phyloP scores from a whole-genome alignment of 176 grass and related monocot species.

The Bothriochloa decipiens region DNA sequence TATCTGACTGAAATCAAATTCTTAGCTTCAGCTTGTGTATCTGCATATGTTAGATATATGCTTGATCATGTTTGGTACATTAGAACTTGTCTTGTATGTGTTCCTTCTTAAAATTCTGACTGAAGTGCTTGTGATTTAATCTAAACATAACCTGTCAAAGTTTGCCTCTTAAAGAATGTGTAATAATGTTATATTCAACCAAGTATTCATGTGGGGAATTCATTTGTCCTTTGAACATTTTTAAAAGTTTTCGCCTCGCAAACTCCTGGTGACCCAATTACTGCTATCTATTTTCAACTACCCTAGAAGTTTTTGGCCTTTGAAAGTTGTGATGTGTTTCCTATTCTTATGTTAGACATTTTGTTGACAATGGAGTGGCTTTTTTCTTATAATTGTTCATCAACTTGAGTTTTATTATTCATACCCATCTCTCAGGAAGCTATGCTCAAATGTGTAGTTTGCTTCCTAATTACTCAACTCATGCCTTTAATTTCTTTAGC shows the following conservation, averaged over 20 bases:
- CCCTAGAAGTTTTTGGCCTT: background rate
- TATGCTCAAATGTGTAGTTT: background rate
- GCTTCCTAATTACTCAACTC: background rate
- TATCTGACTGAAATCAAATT: background rate
- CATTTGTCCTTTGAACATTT: background rate
- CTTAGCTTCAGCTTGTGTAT: background rate
- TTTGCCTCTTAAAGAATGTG: background rate
- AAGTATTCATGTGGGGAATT: constrained; percentile 6
- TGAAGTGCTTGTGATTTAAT: no score
- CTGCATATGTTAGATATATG: background rate
- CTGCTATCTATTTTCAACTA: background rate
- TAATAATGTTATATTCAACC: background rate
- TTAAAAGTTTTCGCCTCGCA: background rate
- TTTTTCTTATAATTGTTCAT: background rate
- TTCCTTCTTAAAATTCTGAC: background rate
- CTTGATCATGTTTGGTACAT: background rate
- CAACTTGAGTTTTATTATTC: background rate
- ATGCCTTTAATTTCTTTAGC: background rate
- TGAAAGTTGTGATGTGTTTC: background rate
- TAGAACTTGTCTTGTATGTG: background rate
- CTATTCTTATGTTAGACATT: background rate
- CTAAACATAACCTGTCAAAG: background rate
- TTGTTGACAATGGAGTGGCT: background rate
- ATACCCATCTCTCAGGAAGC: background rate
- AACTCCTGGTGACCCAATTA: background rate